Evolutionary conservation across 345 rosid species (phyloP), one percentile per base, ranked within the genome.

Genomic region (Noccaea caerulescens): DNA sequence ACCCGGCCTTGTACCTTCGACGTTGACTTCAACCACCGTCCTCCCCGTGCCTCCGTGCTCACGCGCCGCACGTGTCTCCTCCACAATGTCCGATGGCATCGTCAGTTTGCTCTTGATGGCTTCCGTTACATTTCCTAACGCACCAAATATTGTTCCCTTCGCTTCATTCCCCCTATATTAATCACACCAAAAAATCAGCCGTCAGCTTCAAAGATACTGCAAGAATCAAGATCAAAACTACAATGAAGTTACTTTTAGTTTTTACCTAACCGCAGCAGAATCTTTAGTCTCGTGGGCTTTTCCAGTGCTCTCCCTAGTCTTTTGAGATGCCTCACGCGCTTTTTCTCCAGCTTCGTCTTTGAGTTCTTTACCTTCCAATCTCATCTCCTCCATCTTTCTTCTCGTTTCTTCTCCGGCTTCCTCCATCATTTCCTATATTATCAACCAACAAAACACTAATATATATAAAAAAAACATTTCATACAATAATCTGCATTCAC

Each of bases 371-470:
- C 60, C 86, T 65, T 66, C 65, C 34, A 84, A 8, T 68, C 66
- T 82, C 85, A 84, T 45, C 11, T 84, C 93, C 44, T 81, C 93
- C 82, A 86, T 82, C 57, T 84, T 80, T 8, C 57, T 49, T 38
- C 86, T 75, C 0, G 91, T 65, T 25, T 57, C 87, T 60, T 85
- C 95, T 42, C 74, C 80, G 0, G 85, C 69, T 68, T 85, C 83
- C 30, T 73, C 56, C 60, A 83, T 8, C 34, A 76, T 85, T 50
- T 84, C 88, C 76, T 77, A 20, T 0, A 32, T 18, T 23, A 14
- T 3, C 14, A 51, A 4, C n/a, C 0, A 60, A 5, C 20, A 16
- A 14, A 41, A 23, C 5, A 49, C 13, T 1, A 10, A 33, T 1
- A 57, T 2, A 34, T 8, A 11, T 11, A 10, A 1, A n/a, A 34